Base-by-base conservation (phyloP, 306 rosid species). In the Crotalaria pallida region DNA sequence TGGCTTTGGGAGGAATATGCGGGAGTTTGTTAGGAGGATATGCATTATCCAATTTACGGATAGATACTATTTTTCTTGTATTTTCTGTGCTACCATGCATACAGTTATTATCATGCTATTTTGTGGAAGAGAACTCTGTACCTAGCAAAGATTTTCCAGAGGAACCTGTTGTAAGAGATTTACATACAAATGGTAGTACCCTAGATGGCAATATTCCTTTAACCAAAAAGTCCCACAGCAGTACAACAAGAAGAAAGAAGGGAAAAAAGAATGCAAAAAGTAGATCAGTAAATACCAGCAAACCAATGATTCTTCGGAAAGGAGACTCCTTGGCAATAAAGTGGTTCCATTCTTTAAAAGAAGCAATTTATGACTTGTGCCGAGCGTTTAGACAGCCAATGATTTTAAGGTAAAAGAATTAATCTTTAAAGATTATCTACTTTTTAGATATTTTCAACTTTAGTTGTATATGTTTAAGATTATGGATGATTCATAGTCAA, bases 1-100 rank as follows among this genome's bases (percentile, higher is more conserved):
- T 88, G 97, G 96, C 97, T 71, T 61, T 88, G 21, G 97, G 97
- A 18, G 97, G 97, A 76, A 82, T 91, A 76, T 86, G 84, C 51
- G 97, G 97, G 55, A 91, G 89, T 82, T 80, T 88, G 71, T 84
- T 79, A 19, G 97, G 97, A 69, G 97, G 97, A 80, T 77, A 77
- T 74, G 96, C 96, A 58, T 76, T 91, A 66, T 84, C 86, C 72
- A 86, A 79, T 74, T 80, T 91, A 45, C 79, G 40, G 60, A 88
- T 83, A 58, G 66, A 85, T 21, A 67, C 70, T 45, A 88, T 91
- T 64, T 91, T 91, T 85, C 89, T 91, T 76, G 83, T 91, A 26
- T 91, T 86, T 69, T 80, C 89, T 67, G 16, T 83, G 41, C 82
- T 91, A 27, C 97, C 97, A 4, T 65, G 84, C 76, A 73, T 91